Evolutionary conservation across 2,329 filamentous ascomycete genomes (phyloP).

Genomic region (Ceratocystis albifundus): DNA sequence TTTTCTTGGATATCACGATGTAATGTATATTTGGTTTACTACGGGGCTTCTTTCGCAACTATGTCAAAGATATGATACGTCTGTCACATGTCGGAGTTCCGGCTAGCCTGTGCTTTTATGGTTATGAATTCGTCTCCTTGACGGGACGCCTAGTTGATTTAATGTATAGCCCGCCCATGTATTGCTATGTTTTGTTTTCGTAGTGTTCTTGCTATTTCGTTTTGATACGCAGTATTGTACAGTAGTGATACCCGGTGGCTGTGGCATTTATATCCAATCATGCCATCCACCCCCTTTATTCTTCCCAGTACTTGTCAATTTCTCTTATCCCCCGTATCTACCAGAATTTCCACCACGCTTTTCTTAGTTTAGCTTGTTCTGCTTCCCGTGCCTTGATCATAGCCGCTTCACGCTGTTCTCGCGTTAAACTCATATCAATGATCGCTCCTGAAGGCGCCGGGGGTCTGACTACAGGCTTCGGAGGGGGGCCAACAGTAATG

Average conservation of each 20-base stretch:
- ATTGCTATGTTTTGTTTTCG: background rate
- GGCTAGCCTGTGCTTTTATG: background rate
- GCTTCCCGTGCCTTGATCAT: conserved; percentile 27
- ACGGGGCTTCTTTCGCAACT: background rate
- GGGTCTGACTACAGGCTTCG: conserved; percentile 13
- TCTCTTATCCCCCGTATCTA: conserved; percentile 26
- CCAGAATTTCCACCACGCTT: conserved; percentile 48
- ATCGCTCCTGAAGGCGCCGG: conserved; percentile 6
- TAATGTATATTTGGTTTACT: background rate
- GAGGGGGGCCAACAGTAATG: conserved; percentile 25
- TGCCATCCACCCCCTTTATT: background rate
- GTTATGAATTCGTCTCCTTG: background rate
- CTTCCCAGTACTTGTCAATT: background rate
- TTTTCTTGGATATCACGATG: conserved; percentile 4
- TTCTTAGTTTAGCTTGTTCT: conserved; percentile 30
- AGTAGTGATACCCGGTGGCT: background rate
- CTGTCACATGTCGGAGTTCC: background rate
- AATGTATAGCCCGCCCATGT: background rate
- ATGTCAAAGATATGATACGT: background rate
- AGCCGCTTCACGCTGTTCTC: conserved; percentile 20
- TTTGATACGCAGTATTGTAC: conserved; percentile 24
- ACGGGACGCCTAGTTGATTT: background rate
- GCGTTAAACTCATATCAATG: conserved; percentile 13
- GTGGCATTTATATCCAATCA: conserved; percentile 5
- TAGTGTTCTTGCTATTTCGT: background rate